A percentile compares a stretch with the other conserved stretches of the same genome.
Evolutionary conservation across 108 stramenopile species (phyloP).

Genomic region (Fistulifera pelliculosa): DNA sequence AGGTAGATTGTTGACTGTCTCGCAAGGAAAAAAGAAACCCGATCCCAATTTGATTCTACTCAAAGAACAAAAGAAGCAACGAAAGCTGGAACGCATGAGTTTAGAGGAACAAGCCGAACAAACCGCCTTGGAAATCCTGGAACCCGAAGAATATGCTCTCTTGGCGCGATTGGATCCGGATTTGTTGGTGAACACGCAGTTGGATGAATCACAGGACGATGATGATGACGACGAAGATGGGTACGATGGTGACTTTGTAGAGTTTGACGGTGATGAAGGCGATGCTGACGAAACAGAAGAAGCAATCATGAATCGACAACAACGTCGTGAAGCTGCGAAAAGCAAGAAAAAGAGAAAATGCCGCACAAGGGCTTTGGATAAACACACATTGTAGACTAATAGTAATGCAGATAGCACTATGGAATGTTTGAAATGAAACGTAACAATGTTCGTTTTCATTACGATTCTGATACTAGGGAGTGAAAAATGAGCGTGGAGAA

Average conservation of each 20-base stretch:
- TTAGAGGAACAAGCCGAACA: slow-evolving; percentile 60
- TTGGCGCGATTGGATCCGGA: slow-evolving; percentile 9
- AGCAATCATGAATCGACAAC: slow-evolving; percentile 43
- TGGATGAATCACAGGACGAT: slow-evolving; percentile 3
- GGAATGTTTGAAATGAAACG: too few relatives aligned
- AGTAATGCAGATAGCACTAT: too few relatives aligned
- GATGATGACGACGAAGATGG: slow-evolving; percentile 5
- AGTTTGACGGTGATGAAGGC: slow-evolving; percentile 3
- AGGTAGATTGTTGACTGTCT: slow-evolving; percentile 45
- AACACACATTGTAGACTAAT: not conserved
- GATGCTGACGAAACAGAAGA: not conserved
- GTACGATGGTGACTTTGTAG: slow-evolving; percentile 1
- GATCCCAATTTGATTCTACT: slow-evolving; percentile 34
- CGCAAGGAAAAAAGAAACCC: slow-evolving; percentile 55
- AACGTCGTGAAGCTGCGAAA: slow-evolving; percentile 51
- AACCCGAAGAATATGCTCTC: slow-evolving; percentile 6
- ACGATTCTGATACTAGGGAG: too few relatives aligned
- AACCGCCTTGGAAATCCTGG: slow-evolving; percentile 26
- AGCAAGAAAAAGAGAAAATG: slow-evolving; percentile 2
- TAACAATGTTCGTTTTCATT: too few relatives aligned
- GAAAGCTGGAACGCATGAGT: slow-evolving; percentile 4
- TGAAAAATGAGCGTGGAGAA: too few relatives aligned
- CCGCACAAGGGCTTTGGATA: slow-evolving; percentile 10
- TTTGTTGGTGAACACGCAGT: not conserved
- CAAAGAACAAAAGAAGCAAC: slow-evolving; percentile 34